A percentile compares a stretch with the other conserved stretches of the same genome.
These are phyloP conservation scores for Blastobotrys capitulatus DNA, from an alignment of 1,139 yeast species.

Conservation along the genomic window DNA sequence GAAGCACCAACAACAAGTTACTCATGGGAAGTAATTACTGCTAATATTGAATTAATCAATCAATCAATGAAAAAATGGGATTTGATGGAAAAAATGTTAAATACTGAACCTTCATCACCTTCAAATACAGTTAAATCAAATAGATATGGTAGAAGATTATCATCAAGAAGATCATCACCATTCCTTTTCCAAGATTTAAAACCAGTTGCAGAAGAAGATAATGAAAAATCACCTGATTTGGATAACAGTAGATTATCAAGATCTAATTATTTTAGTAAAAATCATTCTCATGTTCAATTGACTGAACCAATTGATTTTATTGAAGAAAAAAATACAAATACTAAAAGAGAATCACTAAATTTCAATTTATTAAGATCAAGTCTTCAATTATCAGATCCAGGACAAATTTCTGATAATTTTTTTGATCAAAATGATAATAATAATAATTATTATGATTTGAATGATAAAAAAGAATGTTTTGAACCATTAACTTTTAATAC, in stretches of 20 bases:
- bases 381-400: background rate
- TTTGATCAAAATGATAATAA: background rate
- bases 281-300: background rate
- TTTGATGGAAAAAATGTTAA: background rate
- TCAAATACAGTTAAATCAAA: background rate
- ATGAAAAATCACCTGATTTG: background rate
- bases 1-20: slow-evolving; percentile 9
- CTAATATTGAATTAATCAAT: slow-evolving; percentile 19
- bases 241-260: background rate
- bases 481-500: too few species aligned
- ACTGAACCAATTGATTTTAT: background rate
- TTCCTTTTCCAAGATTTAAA: too few species aligned
- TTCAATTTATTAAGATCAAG: background rate
- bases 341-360: background rate
- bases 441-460: background rate
- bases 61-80: slow-evolving; percentile 18
- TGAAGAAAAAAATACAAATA: background rate
- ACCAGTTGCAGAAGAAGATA: too few species aligned
- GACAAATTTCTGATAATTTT: background rate
- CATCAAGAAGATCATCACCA: background rate
- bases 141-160: background rate
- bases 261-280: background rate
- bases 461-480: background rate
- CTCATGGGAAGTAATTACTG: slow-evolving; percentile 23
- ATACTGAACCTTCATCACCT: background rate